Conservation (phyloP, 768 basidiomycete species). For the Chlorophyllum brunneum region DNA sequence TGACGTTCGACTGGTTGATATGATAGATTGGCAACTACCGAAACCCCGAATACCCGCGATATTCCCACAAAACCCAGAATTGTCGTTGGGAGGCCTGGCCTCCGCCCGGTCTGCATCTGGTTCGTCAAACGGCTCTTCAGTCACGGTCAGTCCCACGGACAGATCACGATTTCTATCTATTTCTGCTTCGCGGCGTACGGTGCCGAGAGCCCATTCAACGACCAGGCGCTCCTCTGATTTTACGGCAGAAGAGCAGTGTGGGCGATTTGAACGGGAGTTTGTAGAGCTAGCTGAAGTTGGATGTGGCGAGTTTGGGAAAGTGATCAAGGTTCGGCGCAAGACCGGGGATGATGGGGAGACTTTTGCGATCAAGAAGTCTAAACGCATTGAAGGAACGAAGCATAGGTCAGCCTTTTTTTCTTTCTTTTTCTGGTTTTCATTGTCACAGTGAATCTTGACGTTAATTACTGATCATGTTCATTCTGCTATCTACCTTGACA, state of each 20-base stretch:
- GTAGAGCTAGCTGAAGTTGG: constrained; percentile 78
- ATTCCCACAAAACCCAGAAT: constrained; percentile 15
- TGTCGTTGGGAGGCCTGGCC: background rate
- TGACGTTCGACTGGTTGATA: constrained; percentile 13
- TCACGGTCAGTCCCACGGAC: constrained; percentile 44
- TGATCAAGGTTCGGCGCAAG: constrained; percentile 79
- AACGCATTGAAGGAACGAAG: constrained; percentile 84
- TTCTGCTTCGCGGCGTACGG: constrained; percentile 20
- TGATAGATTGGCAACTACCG: constrained; percentile 54
- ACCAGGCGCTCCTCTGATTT: constrained; percentile 34
- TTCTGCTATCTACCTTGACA: constrained; percentile 27
- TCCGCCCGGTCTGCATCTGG: constrained; percentile 50
- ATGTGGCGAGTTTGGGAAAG: constrained; percentile 90
- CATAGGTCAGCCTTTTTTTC: constrained; percentile 64
- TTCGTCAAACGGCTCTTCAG: constrained; percentile 51
- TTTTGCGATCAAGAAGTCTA: constrained; percentile 93
- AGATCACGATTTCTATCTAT: constrained; percentile 24
- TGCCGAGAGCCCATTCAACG: constrained; percentile 18
- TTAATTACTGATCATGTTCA: constrained; percentile 4
- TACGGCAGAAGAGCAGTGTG: constrained; percentile 46
- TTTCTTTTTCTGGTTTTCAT: constrained; percentile 14
- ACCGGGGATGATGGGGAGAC: constrained; percentile 45
- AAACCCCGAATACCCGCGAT: constrained; percentile 42
- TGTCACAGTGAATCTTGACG: constrained; percentile 11
- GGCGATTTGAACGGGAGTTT: constrained; percentile 80